Conservation (phyloP, 192 early-diverging fungal genomes). For the Chytriomyces confervae region DNA sequence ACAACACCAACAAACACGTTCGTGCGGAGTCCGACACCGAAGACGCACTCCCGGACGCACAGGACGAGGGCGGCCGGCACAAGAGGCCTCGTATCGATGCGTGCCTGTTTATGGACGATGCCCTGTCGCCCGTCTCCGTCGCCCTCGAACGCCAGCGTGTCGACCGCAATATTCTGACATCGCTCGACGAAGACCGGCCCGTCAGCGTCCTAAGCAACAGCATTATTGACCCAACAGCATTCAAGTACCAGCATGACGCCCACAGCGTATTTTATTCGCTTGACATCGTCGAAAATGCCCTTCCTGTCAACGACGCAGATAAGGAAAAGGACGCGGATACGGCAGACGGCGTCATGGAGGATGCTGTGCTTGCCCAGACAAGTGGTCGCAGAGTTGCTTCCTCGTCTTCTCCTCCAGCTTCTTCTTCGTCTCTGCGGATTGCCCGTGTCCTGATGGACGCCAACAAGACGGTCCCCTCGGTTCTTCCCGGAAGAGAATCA, state of each 20-base stretch:
- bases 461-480: not conserved
- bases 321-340: constrained; percentile 1
- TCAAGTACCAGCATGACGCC: not conserved
- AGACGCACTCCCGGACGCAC: not conserved
- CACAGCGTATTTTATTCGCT: not conserved
- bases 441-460: not conserved
- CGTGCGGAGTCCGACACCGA: not conserved
- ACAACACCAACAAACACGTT: not conserved
- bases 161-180: not conserved
- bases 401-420: not conserved
- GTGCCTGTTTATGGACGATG: not conserved
- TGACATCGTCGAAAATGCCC: not conserved
- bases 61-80: not conserved
- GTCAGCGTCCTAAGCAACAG: not conserved
- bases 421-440: not conserved
- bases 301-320: not conserved
- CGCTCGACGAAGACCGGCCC: constrained; percentile 11
- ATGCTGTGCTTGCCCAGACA: not conserved
- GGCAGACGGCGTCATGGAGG: not conserved
- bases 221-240: not conserved
- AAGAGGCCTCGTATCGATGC: not conserved
- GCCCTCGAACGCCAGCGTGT: constrained; percentile 5
- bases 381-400: not conserved
- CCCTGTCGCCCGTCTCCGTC: not conserved
- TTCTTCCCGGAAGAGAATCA: too few species aligned